phyloP scores from a whole-genome alignment of 2,329 filamentous ascomycete species.

The Metarhizium rileyi region DNA sequence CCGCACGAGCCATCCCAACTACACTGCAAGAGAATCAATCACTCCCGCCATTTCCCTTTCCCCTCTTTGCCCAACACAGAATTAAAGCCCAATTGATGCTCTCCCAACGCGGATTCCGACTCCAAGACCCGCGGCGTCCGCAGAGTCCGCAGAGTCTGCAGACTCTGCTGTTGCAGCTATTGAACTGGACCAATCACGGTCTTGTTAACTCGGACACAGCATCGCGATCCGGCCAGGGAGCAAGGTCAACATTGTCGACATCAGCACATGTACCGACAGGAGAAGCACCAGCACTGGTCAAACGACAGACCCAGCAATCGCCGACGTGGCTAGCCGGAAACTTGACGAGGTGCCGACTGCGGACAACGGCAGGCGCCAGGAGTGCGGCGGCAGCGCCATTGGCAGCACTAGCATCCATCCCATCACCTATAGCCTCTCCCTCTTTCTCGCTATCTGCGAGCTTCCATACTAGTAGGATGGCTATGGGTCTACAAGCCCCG shows the following conservation, averaged over 20 bases:
- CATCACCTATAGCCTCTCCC: not conserved
- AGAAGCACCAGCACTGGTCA: not conserved
- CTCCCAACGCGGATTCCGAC: not conserved
- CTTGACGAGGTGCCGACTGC: not conserved
- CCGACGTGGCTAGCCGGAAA: not conserved
- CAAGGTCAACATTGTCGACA: not conserved
- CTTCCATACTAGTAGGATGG: slow-evolving; percentile 1
- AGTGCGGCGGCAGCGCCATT: not conserved
- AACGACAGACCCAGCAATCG: not conserved
- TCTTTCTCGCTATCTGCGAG: not conserved
- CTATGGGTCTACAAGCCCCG: slow-evolving; percentile 24
- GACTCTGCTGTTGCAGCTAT: slow-evolving; percentile 1
- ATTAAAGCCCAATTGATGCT: slow-evolving; percentile 5
- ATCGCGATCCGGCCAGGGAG: not conserved
- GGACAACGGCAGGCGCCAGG: not conserved
- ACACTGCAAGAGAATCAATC: not conserved
- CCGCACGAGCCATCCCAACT: not conserved
- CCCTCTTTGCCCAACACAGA: not conserved
- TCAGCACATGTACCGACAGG: not conserved
- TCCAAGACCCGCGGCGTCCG: slow-evolving; percentile 8
- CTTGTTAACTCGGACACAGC: not conserved
- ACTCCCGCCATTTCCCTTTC: not conserved
- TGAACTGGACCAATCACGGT: slow-evolving; percentile 9
- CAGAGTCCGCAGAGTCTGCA: slow-evolving; percentile 9
- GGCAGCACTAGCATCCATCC: not conserved